phyloP scores from a whole-genome alignment of 306 rosid species.

The Vachellia collinsii region DNA sequence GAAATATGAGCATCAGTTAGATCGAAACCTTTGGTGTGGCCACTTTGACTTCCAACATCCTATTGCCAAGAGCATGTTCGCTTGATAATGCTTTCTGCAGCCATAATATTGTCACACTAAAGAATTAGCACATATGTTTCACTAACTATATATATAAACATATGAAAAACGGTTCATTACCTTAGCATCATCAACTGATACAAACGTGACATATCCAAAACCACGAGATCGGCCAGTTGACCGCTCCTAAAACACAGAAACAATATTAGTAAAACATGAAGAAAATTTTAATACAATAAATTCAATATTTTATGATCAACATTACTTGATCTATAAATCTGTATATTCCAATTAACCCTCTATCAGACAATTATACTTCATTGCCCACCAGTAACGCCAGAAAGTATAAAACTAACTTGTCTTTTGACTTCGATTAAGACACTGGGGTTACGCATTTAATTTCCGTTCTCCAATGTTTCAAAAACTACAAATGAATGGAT shows the following conservation, averaged over 20 bases:
- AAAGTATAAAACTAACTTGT: neutral
- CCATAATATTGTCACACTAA: conserved; percentile 25
- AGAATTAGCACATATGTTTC: neutral
- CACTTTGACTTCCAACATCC: conserved; percentile 96
- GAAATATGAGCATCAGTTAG: conserved; percentile 8
- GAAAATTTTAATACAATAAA: neutral
- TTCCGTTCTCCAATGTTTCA: neutral
- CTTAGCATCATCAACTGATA: conserved; percentile 88
- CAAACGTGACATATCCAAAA: conserved; percentile 95
- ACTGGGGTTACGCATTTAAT: neutral
- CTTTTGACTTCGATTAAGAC: neutral
- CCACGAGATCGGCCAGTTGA: conserved; percentile 97
- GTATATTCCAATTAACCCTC: neutral
- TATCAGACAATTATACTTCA: conserved; percentile 3
- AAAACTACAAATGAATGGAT: neutral
- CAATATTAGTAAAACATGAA: neutral
- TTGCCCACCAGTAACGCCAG: neutral
- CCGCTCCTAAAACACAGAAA: conserved; percentile 64
- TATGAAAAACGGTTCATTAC: conserved; percentile 41
- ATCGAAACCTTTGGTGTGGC: conserved; percentile 91
- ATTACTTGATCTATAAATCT: neutral
- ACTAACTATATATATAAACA: neutral
- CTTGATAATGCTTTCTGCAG: conserved; percentile 71
- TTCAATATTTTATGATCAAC: neutral
- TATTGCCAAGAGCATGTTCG: conserved; percentile 88